Evolutionary conservation across 345 rosid genomes (phyloP).

Genomic region (Linum tenue): DNA sequence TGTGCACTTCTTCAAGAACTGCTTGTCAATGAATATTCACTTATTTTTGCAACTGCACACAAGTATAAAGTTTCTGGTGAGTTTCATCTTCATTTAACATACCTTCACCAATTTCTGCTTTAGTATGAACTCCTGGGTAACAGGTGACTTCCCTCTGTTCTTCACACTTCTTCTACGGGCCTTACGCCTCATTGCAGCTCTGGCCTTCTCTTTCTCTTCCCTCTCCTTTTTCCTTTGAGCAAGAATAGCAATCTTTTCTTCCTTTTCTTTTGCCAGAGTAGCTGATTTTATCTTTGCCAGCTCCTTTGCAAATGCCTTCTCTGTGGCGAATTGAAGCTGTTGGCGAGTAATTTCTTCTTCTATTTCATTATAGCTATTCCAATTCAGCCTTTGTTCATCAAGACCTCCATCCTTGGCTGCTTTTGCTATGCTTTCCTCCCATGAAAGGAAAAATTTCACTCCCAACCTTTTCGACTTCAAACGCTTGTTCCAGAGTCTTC

Average conservation of each 20-base stretch:
- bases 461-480: slow-evolving; percentile 34
- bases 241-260: slow-evolving; percentile 27
- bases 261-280: slow-evolving; percentile 39
- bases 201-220: slow-evolving; percentile 31
- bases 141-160: slow-evolving; percentile 18
- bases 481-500: slow-evolving; percentile 50
- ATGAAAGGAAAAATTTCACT: slow-evolving; percentile 40
- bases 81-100: not conserved
- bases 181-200: slow-evolving; percentile 25
- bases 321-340: slow-evolving; percentile 34
- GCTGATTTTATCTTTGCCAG: slow-evolving; percentile 34
- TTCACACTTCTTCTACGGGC: slow-evolving; percentile 14
- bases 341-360: slow-evolving; percentile 39
- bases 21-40: too few species aligned
- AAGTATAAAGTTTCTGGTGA: not conserved
- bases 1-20: too few species aligned
- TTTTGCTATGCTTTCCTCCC: slow-evolving; percentile 50
- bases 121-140: slow-evolving; percentile 29
- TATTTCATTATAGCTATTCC: slow-evolving; percentile 61
- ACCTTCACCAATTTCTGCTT: slow-evolving; percentile 58
- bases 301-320: slow-evolving; percentile 38
- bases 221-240: slow-evolving; percentile 50
- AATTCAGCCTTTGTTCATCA: slow-evolving; percentile 47
- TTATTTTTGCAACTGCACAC: too few species aligned
- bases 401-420: slow-evolving; percentile 63